Conservation (phyloP, 257 asterid genomes). For the Osmanthus fragrans region DNA sequence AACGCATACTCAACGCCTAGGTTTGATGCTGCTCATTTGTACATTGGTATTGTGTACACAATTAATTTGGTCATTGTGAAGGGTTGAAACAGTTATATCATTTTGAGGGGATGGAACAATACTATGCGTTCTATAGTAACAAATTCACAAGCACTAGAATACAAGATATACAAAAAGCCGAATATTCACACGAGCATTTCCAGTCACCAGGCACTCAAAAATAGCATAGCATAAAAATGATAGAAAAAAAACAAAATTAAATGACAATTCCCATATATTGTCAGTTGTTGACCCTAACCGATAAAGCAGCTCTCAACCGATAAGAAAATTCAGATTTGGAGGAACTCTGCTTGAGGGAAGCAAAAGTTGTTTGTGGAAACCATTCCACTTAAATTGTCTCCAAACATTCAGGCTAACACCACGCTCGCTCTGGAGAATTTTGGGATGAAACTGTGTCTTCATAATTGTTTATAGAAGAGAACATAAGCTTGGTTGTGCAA, state of each 20-base stretch:
- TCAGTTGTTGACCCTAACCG: neutral
- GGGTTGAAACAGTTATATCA: no score
- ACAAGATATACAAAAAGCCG: neutral
- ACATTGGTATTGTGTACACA: no score
- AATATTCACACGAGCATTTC: neutral
- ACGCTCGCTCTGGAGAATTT: neutral
- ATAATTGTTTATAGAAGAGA: constrained; percentile 76
- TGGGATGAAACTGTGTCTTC: constrained; percentile 10
- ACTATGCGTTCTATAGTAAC: no score
- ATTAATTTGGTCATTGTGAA: no score
- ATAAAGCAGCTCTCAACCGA: no score
- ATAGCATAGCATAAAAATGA: neutral
- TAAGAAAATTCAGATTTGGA: neutral
- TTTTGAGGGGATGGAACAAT: no score
- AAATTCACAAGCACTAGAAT: no score
- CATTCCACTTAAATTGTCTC: neutral
- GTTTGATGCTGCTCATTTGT: no score
- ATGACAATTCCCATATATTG: neutral
- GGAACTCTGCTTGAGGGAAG: neutral
- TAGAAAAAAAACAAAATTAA: neutral
- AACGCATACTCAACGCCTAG: no score
- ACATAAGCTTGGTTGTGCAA: constrained; percentile 83
- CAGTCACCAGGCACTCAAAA: neutral
- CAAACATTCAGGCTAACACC: neutral
- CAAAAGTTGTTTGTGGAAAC: neutral